Evolutionary conservation across 352 stramenopile species (phyloP).

Genomic region (Albugo laibachii): DNA sequence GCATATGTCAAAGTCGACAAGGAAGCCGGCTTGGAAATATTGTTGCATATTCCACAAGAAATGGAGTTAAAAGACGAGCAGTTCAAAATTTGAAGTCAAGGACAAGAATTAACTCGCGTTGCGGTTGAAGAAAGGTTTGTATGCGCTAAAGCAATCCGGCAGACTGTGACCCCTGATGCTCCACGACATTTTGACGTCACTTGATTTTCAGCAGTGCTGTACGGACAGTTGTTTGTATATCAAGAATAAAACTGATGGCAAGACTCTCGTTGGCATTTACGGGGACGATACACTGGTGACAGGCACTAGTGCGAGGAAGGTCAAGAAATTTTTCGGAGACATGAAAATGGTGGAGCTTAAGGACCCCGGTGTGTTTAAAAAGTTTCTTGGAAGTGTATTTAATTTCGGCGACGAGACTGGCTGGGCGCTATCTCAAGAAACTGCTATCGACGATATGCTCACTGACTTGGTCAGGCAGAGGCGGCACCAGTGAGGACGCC

Average conservation of each 20-base stretch:
- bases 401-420: neutral
- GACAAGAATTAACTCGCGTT: slow-evolving; percentile 1
- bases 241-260: neutral
- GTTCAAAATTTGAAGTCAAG: neutral
- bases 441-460: neutral
- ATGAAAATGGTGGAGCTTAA: neutral
- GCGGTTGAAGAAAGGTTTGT: slow-evolving; percentile 9
- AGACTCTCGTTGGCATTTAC: no score
- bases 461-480: neutral
- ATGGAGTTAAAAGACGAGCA: neutral
- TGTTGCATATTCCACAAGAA: neutral
- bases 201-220: slow-evolving; percentile 8
- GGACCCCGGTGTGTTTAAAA: neutral
- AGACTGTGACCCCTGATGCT: slow-evolving; percentile 6
- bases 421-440: neutral
- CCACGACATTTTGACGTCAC: neutral
- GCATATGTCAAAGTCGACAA: neutral
- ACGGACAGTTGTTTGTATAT: slow-evolving; percentile 14
- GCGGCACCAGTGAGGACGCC: neutral
- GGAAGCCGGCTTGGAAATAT: neutral
- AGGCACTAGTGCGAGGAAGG: no score
- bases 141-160: slow-evolving; percentile 14
- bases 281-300: no score
- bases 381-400: neutral
- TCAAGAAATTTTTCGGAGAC: no score